Evolutionary conservation across 805 yeast species (phyloP), one percentile per base, ranked within the genome.

Genomic region (Pichia nanzhaoensis): DNA sequence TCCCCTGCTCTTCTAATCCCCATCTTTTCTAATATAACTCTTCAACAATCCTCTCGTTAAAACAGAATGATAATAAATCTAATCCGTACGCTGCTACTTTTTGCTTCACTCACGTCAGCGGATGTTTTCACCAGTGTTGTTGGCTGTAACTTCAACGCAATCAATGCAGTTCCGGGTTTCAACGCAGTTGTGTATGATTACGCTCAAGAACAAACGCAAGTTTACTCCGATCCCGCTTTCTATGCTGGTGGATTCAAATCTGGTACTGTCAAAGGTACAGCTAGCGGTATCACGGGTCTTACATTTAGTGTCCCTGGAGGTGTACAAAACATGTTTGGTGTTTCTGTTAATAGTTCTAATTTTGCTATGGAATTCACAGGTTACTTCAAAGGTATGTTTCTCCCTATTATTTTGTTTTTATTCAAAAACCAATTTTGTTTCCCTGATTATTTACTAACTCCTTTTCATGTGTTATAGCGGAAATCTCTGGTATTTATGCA

Each of bases 401-500:
- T 30, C 12, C 12, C 30, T 8, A 7, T 24, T 48, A 1, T 19
- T 37, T 6, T 34, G 12, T 14, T 17, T 7, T 12, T 27, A n/a
- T n/a, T n/a, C n/a, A n/a, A n/a, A n/a, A n/a, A n/a, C n/a, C n/a
- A n/a, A n/a, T n/a, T 28, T 28, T 20, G 30, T 31, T 5, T 6
- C 61, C 60, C 37, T 60, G 52, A 41, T 55, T 51, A 31, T 39
- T 34, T 9, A 13, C 20, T 30, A 10, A 19, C 21, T 16, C 17
- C 28, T 21, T 12, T 18, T 33, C 13, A 19, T 40, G 17, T 34
- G 20, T 24, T 48, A 34, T 35, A 38, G 66, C 70, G 14, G 40
- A 51, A 4, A 48, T 43, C 17, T 48, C 60, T 17, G 70, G 70
- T 47, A 40, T 52, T 7, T 66, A 61, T 39, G 43, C 49, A 0